Base-by-base conservation (phyloP, 2,329 filamentous ascomycete genomes). In the Shiraia sp. region DNA sequence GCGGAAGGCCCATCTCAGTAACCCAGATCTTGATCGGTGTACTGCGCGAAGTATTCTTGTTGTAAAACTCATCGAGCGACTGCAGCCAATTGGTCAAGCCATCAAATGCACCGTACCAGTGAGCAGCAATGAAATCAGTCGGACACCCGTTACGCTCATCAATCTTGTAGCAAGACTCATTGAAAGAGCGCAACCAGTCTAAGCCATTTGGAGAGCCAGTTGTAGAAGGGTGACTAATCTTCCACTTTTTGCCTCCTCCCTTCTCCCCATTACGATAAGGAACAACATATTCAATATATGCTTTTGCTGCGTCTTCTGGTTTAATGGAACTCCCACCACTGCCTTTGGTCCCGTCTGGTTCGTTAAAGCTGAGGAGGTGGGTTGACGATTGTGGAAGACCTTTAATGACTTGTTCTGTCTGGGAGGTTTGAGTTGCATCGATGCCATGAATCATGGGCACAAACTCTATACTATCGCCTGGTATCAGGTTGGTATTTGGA, bases 381-480 rank as follows among this genome's bases (percentile, higher is more conserved):
- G 90, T 80, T 2, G 76, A 74, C 28, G 76, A 71, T 15, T 82
- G 71, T 30, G 88, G 78, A 25, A 85, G 72, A 1, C 55, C 51
- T 56, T 74, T 76, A 32, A 92, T 80, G 5, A 76, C 73, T 59
- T 88, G 87, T 1, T 76, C 72, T 1, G 78, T 83, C 56, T 73
- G 71, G 15, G 72, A 58, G 37, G 75, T 47, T 30, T 61, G 38
- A 13, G 58, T 68, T 22, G 56, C 66, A 3, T 72, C 49, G 8
- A 81, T 73, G 17, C 87, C 86, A 82, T 86, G 91, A 45, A 91
- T 80, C 85, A 91, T 89, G 30, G 88, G 88, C 1, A 91, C 80
- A 65, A 90, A 93, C 64, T 88, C 79, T 48, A 92, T 81, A 2
- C 55, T 63, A 68, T 71, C 0, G 72, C 57, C 6, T 58, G 67